phyloP scores from a whole-genome alignment of 1,284 basidiomycete species.

The Athelia sp. region DNA sequence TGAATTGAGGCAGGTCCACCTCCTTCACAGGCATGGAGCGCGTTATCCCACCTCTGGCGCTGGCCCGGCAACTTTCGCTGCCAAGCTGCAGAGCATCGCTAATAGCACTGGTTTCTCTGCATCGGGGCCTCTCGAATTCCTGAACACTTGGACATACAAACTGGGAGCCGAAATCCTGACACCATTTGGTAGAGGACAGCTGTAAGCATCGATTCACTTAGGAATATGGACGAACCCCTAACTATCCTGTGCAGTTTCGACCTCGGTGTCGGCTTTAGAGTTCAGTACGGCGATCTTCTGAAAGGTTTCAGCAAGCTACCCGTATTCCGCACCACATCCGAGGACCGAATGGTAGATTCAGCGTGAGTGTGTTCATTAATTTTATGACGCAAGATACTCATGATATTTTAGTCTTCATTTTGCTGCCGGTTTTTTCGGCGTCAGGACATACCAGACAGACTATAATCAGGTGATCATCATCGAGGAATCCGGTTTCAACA shows the following conservation, averaged over 20 bases:
- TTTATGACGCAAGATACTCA: neutral
- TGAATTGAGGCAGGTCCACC: constrained; percentile 44
- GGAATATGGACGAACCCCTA: neutral
- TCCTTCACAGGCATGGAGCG: constrained; percentile 54
- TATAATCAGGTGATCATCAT: constrained; percentile 50
- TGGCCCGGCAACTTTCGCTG: constrained; percentile 33
- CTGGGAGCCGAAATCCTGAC: constrained; percentile 55
- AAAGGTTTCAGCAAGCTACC: constrained; percentile 47
- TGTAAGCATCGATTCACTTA: constrained; percentile 29
- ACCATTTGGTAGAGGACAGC: constrained; percentile 50
- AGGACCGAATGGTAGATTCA: constrained; percentile 52
- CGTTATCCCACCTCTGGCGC: constrained; percentile 42
- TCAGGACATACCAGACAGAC: constrained; percentile 38
- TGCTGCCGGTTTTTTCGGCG: constrained; percentile 58
- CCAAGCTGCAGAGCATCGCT: constrained; percentile 33
- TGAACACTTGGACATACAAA: constrained; percentile 50
- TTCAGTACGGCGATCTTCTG: constrained; percentile 54
- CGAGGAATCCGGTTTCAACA: constrained; percentile 48
- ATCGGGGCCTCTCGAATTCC: constrained; percentile 43
- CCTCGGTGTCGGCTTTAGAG: constrained; percentile 41
- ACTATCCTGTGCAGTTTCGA: constrained; percentile 30
- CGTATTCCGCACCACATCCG: constrained; percentile 58
- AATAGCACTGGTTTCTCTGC: constrained; percentile 32
- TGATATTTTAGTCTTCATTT: constrained; percentile 38
- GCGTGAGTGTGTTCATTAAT: constrained; percentile 31